Conservation (phyloP, 768 basidiomycete species). For the Chalciporus pseudorubinellus region DNA sequence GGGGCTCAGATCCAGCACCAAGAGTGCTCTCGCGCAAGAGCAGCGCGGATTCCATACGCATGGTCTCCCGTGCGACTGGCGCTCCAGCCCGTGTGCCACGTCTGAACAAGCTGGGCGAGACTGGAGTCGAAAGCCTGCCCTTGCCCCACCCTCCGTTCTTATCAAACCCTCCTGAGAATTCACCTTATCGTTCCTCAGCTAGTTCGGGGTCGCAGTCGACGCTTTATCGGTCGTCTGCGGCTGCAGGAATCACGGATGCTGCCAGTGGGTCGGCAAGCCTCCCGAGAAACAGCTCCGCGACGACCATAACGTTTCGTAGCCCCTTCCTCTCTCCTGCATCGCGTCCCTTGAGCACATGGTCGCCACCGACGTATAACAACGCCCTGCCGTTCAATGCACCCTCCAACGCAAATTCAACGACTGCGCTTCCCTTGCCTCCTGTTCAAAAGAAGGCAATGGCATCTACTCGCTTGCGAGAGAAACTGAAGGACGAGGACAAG, state of each 20-base stretch:
- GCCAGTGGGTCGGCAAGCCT: constrained; percentile 14
- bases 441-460: constrained; percentile 35
- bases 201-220: constrained; percentile 26
- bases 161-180: constrained; percentile 28
- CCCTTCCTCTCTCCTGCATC: constrained; percentile 72
- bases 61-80: constrained; percentile 23
- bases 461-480: constrained; percentile 49
- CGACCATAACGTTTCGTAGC: constrained; percentile 51
- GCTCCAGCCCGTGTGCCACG: constrained; percentile 21
- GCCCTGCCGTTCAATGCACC: constrained; percentile 26
- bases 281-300: constrained; percentile 43
- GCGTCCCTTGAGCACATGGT: constrained; percentile 61
- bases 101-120: constrained; percentile 15
- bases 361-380: constrained; percentile 46
- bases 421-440: constrained; percentile 42
- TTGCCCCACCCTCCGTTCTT: constrained; percentile 51
- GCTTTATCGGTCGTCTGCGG: constrained; percentile 31
- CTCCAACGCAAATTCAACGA: constrained; percentile 28
- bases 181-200: constrained; percentile 38
- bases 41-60: constrained; percentile 41
- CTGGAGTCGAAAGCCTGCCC: constrained; percentile 27
- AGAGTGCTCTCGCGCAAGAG: constrained; percentile 42
- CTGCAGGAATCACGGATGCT: constrained; percentile 20
- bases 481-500: constrained; percentile 50
- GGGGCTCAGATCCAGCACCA: constrained; percentile 62